Base-by-base conservation (phyloP, 2,329 filamentous ascomycete species). In the Diaporthe sp. region DNA sequence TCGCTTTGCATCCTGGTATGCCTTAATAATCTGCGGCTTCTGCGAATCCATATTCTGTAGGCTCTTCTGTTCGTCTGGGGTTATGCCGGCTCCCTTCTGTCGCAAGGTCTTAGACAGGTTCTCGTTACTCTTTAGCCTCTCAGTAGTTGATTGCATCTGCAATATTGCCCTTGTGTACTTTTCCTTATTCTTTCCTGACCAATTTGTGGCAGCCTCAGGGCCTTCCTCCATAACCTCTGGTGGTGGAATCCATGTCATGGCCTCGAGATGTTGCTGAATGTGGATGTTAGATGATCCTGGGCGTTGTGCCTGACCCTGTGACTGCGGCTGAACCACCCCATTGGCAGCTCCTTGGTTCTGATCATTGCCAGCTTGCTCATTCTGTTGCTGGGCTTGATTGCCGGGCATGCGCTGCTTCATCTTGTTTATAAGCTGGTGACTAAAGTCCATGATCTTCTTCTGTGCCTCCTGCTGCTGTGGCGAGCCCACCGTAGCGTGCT, bases 381-480 rank as follows among this genome's bases (percentile, higher is more conserved):
- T 73, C 35, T 71, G 70, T 71, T 79, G 79, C 73, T 82, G 80
- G 33, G 79, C 78, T 54, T 78, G 79, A 4, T 74, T 76, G 13
- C 66, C 66, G 4, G 42, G 77, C 12, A 54, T 79, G 69, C 76
- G 77, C 68, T 81, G 80, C 69, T 88, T 85, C 7, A 91, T 85
- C 80, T 91, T 92, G 0, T 80, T 81, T 4, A 86, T 82, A 2
- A 93, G 85, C 82, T 90, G 91, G 57, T 86, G 86, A 0, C 90
- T 90, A 79, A 93, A 92, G 12, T 92, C 90, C 9, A 84, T 81
- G 30, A 93, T 89, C 82, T 92, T 92, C 54, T 86, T 85, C 76
- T 87, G 87, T 0, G 91, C 90, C 0, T 84, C 83, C 33, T 85
- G 81, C 60, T 91, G 87, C 30, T 88, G 85, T 0, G 79, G 78